A percentile compares a stretch with the other conserved stretches of the same genome.
Conservation (phyloP, 495 filamentous ascomycete genomes). For the Podospora anserina region DNA sequence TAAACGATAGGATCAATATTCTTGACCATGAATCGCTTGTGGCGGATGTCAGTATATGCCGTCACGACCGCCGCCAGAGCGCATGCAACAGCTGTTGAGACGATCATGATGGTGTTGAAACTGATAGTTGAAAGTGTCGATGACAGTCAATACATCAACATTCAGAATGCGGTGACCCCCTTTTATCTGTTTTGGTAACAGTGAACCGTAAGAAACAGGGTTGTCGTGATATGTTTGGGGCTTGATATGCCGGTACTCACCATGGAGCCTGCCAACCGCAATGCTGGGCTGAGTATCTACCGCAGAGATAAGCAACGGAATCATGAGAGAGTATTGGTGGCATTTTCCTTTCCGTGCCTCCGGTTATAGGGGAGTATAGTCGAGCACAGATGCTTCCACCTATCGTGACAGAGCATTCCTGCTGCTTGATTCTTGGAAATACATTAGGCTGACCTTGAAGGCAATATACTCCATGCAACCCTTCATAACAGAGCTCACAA, state of each 20-base stretch:
- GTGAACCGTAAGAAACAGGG: too few species aligned
- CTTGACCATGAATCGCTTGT: constrained; percentile 40
- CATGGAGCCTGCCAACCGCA: neutral
- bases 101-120: neutral
- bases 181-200: neutral
- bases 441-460: neutral
- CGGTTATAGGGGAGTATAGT: neutral
- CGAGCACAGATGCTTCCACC: neutral
- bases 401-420: neutral
- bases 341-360: neutral
- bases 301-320: neutral
- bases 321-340: neutral
- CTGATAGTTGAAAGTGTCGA: neutral
- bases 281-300: neutral
- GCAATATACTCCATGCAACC: neutral
- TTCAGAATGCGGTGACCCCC: neutral
- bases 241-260: neutral
- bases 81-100: neutral
- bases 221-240: neutral
- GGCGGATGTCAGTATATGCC: constrained; percentile 36
- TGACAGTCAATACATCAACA: neutral
- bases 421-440: neutral
- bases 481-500: neutral
- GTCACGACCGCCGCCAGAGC: constrained; percentile 20
- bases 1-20: constrained; percentile 40